Base-by-base conservation (phyloP, 108 stramenopile species). In the Aurantiochytrium sp. region DNA sequence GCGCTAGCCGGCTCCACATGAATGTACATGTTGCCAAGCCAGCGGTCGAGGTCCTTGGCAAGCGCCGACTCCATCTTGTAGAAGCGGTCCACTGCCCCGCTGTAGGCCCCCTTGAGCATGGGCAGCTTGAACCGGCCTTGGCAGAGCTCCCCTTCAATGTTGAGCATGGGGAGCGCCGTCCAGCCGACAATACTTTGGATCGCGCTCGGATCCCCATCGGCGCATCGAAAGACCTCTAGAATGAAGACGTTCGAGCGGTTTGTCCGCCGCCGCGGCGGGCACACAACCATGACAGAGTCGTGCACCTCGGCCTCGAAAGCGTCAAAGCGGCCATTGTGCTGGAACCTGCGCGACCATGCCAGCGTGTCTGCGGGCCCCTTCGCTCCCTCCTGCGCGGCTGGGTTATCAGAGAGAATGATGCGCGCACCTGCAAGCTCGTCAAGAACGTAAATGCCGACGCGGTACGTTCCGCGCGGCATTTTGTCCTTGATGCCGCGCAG, bases 401-500 rank as follows among this genome's bases (percentile, higher is more conserved):
- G 15, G 17, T 52, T 17, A 65, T 65, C 59, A 24, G 8, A 24
- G 10, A 34, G 24, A 1, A 65, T 8, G 1, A 65, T 30, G 8
- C 59, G 59, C 6, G 45, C 45, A 48, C 73, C 73, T 48, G 42
- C 73, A 42, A 81, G 73, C 45, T 81, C 73, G 73, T 81, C 73
- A 0, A 81, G 12, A 24, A 81, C 39, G 30, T 81, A 81, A 41
- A 41, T 48, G 1, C 39, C 73, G 0, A 81, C 21, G 6, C 19
- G 39, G 73, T 81, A 81, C 27, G 12, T 81, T 24, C 73, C 73
- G 39, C 73, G 73, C n/a, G 73, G 36, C 12, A 81, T 6, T 24
- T 81, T 81, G 45, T 81, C 73, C 3, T 81, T 81, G 39, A 81
- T 24, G 12, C 73, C 73, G 6, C 73, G 39, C 45, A 48, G 12